Conservation (phyloP, 176 grass and related monocot genomes). For the Musa beccarii region DNA sequence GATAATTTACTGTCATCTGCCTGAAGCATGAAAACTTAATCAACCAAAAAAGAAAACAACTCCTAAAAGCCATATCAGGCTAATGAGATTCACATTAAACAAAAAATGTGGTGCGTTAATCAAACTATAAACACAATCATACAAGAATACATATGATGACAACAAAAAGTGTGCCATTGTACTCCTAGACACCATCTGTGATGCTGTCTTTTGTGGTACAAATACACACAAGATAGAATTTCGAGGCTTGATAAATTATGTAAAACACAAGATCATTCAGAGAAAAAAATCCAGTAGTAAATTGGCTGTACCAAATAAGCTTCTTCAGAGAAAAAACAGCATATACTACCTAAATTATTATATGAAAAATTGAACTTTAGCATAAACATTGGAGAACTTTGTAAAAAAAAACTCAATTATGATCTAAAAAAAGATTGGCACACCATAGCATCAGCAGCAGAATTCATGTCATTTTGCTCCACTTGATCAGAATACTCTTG, state of each 20-base stretch:
- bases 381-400: neutral
- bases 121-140: too few species aligned
- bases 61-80: neutral
- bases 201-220: too few species aligned
- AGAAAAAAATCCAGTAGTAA: too few species aligned
- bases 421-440: conserved; percentile 22
- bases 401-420: neutral
- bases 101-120: too few species aligned
- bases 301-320: too few species aligned
- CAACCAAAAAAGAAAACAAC: neutral
- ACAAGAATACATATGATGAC: too few species aligned
- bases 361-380: too few species aligned
- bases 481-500: conserved; percentile 34
- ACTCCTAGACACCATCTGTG: too few species aligned
- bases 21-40: neutral
- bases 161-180: too few species aligned
- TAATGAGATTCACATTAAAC: neutral
- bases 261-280: too few species aligned
- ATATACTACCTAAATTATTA: neutral
- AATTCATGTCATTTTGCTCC: conserved; percentile 35
- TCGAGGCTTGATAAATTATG: too few species aligned
- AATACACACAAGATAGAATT: too few species aligned
- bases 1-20: conserved; percentile 8
- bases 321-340: neutral
- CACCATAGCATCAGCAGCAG: conserved; percentile 38